Percentiles rank a stretch among this genome's conserved stretches.
phyloP scores from a whole-genome alignment of 106 monocot species.

The Dendrobium huoshanense region DNA sequence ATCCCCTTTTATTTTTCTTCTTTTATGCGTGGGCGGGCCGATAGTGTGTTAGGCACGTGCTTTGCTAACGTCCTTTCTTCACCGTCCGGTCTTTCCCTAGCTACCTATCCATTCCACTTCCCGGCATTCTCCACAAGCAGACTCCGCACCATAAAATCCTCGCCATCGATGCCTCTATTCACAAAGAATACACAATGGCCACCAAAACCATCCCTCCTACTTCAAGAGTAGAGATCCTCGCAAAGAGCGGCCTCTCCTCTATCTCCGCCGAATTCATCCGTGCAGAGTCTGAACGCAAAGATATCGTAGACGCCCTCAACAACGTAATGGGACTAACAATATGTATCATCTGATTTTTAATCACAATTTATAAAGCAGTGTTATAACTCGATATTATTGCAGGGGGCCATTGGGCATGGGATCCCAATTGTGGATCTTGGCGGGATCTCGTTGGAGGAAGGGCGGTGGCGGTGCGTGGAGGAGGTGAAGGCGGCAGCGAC shows the following conservation, averaged over 20 bases:
- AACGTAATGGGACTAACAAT: conserved; percentile 8
- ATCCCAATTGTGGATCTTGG: conserved; percentile 58
- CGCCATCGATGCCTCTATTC: no score
- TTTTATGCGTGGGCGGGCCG: no score
- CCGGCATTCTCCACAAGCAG: no score
- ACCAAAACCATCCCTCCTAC: not conserved
- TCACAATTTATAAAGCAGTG: no score
- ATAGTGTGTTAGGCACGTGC: no score
- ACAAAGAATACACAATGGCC: not conserved
- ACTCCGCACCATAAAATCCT: no score
- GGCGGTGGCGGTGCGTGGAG: conserved; percentile 37
- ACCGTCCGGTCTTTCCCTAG: no score
- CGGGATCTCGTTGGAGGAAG: conserved; percentile 26
- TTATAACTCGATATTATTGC: no score
- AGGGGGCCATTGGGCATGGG: conserved; percentile 19
- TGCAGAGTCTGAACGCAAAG: conserved; percentile 41
- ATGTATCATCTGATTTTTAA: no score
- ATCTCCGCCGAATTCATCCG: conserved; percentile 76
- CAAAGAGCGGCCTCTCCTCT: conserved; percentile 23
- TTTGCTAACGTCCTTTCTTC: no score
- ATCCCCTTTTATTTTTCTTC: no score
- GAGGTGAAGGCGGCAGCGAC: conserved; percentile 41
- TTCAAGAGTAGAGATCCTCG: conserved; percentile 49
- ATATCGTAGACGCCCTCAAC: conserved; percentile 60
- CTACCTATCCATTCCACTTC: no score